These are phyloP conservation scores for Papiliotrema flavescens DNA, from an alignment of 1,284 basidiomycete genomes.

Conservation along the genomic window DNA sequence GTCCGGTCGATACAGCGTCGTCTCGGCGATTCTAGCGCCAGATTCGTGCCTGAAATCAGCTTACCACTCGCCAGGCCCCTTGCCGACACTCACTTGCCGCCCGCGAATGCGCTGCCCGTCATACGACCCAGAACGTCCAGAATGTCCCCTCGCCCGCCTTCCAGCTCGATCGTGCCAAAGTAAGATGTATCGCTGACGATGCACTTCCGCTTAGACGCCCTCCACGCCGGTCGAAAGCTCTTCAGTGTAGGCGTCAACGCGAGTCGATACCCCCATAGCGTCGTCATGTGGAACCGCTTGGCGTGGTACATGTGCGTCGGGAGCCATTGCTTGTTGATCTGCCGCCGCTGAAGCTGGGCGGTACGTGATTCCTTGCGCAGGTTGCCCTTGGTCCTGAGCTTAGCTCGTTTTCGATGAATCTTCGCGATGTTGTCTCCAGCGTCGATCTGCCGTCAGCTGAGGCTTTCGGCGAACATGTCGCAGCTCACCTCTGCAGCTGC, in stretches of 20 bases:
- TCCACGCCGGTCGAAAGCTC: slow-evolving; percentile 78
- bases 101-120: slow-evolving; percentile 30
- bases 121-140: slow-evolving; percentile 54
- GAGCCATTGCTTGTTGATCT: slow-evolving; percentile 72
- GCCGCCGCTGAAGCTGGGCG: slow-evolving; percentile 30
- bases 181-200: slow-evolving; percentile 88
- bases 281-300: slow-evolving; percentile 87
- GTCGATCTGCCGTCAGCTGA: slow-evolving; percentile 63
- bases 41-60: slow-evolving; percentile 57
- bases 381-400: slow-evolving; percentile 31
- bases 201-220: slow-evolving; percentile 74
- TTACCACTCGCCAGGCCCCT: neutral
- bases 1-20: slow-evolving; percentile 37
- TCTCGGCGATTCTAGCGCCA: slow-evolving; percentile 43
- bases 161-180: slow-evolving; percentile 67
- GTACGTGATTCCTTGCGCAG: slow-evolving; percentile 32
- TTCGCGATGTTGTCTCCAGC: slow-evolving; percentile 60
- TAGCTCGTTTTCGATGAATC: slow-evolving; percentile 50
- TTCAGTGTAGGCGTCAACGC: slow-evolving; percentile 83
- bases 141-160: slow-evolving; percentile 60
- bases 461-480: neutral
- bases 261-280: slow-evolving; percentile 84
- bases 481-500: slow-evolving; percentile 69
- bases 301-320: slow-evolving; percentile 93
- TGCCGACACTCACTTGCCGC: slow-evolving; percentile 27